Evolutionary conservation across 345 rosid genomes (phyloP), one percentile per base, ranked within the genome.

Genomic region (Corymbia maculata): DNA sequence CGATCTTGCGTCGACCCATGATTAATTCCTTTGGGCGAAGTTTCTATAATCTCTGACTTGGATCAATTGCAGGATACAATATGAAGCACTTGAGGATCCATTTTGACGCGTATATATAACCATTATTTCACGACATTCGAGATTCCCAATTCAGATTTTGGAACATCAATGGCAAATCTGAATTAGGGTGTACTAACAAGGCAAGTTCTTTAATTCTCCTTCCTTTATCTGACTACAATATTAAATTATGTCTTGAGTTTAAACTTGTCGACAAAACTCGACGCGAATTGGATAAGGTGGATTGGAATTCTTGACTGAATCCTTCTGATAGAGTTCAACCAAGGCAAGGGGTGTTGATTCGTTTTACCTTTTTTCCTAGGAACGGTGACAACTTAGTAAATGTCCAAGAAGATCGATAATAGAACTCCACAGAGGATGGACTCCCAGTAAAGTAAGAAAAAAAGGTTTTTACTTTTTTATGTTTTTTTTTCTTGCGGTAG

Each of bases 1-100:
- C 92, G 79, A 95, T 94, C 93, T 93, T 95, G 88, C 93, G 91
- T 80, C 95, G 90, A 52, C 97, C 96, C 98, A 94, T 95, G 85
- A 13, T 89, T 57, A 49, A 32, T 53, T 52, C 45, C 52, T 42
- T 45, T 44, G 49, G 13, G 14, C 49, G 28, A 75, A 42, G 84
- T 75, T 75, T 75, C 84, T 75, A 75, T 17, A 75, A 75, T 75
- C 84, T 75, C 49, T 75, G 42, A 3, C 49, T 75, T 75, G 10
- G 84, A 19, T 42, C 49, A 42, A 42, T 42, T 19, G 49, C 80
- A 75, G 84, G 42, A 36, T 36, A 75, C 49, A 75, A 75, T 75
- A 42, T 42, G 84, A 75, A 75, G 49, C 19, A 75, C 49, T 19
- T 11, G 26, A 75, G 49, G 84, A 42, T 75, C 28, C 84, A 42